A percentile compares a stretch with the other conserved stretches of the same genome.
These are phyloP conservation scores for Bimuria novae-zelandiae DNA, from an alignment of 2,329 filamentous ascomycete genomes.

Conservation along the genomic window DNA sequence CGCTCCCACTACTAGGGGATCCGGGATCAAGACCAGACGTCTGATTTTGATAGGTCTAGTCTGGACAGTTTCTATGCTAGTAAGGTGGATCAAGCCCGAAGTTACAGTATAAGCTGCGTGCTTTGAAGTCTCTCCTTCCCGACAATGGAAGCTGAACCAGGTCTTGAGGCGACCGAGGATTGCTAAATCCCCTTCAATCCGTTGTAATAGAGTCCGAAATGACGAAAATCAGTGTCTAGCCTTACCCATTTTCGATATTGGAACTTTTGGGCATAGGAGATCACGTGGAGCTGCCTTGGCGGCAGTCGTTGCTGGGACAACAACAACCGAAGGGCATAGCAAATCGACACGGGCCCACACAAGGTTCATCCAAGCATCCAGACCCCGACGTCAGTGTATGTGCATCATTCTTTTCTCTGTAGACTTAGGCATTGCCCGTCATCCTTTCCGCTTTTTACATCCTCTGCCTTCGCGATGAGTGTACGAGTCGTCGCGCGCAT, in stretches of 20 bases:
- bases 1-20: too few relatives aligned
- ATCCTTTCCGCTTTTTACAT: conserved; percentile 15
- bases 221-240: too few relatives aligned
- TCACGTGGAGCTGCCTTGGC: conserved; percentile 5
- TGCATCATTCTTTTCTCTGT: conserved; percentile 40
- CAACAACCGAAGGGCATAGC: conserved; percentile 25
- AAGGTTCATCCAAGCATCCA: conserved; percentile 22
- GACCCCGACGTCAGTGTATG: conserved; percentile 38
- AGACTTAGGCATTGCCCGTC: conserved; percentile 27
- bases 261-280: conserved; percentile 1
- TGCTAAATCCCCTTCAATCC: too few relatives aligned
- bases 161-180: too few relatives aligned
- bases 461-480: conserved; percentile 48
- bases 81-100: too few relatives aligned
- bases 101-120: too few relatives aligned
- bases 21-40: too few relatives aligned
- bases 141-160: too few relatives aligned
- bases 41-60: too few relatives aligned
- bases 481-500: conserved; percentile 91
- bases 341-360: conserved; percentile 30
- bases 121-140: too few relatives aligned
- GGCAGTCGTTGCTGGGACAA: conserved; percentile 23
- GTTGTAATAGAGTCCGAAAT: background rate
- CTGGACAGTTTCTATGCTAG: too few relatives aligned
- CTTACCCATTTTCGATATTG: too few relatives aligned